Evolutionary conservation across 306 rosid genomes (phyloP).

Genomic region (Malus orientalis): DNA sequence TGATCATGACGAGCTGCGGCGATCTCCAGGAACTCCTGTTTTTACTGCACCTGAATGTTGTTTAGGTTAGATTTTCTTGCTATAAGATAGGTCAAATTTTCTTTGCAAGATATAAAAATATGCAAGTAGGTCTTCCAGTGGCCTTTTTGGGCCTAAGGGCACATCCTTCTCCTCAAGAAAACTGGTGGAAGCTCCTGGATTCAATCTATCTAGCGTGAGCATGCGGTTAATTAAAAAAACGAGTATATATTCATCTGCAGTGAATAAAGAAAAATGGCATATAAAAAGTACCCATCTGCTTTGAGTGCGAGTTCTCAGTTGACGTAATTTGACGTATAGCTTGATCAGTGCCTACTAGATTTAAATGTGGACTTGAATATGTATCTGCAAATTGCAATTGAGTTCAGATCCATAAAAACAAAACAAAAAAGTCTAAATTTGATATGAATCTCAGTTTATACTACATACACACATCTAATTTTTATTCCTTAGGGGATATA

Average conservation of each 20-base stretch:
- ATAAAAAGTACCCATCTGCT: not conserved
- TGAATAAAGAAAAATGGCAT: not conserved
- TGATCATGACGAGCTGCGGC: conserved; percentile 84
- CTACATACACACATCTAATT: not conserved
- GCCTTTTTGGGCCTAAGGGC: not conserved
- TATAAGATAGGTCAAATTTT: conserved; percentile 12
- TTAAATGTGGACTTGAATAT: not conserved
- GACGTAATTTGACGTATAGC: not conserved
- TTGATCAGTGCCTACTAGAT: not conserved
- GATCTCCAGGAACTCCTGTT: conserved; percentile 99
- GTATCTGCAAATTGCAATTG: not conserved
- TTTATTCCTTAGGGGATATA: not conserved
- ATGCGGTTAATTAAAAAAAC: not conserved
- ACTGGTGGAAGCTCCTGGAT: not conserved
- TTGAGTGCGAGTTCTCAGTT: not conserved
- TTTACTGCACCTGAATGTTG: conserved; percentile 99
- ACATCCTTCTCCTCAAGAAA: not conserved
- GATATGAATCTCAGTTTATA: not conserved
- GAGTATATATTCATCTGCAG: not conserved
- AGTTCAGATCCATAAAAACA: not conserved
- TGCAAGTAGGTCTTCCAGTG: not conserved
- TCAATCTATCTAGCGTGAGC: not conserved
- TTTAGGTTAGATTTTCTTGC: conserved; percentile 45
- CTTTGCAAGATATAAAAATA: conserved; percentile 6
- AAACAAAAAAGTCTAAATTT: not conserved